Evolutionary conservation across 2,329 filamentous ascomycete genomes (phyloP).

Genomic region (Nemania abortiva): DNA sequence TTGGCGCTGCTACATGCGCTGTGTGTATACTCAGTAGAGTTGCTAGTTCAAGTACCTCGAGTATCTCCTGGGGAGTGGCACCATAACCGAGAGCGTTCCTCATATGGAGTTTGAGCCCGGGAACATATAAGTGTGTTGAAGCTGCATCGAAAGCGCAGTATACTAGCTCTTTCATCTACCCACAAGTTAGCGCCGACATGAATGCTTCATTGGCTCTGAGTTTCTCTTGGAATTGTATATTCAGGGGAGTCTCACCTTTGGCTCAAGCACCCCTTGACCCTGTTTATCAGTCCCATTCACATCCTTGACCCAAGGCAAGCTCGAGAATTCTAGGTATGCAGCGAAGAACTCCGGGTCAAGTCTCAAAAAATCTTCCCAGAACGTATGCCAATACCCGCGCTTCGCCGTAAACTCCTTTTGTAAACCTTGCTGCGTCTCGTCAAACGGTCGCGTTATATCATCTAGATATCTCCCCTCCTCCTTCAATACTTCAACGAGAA

Average conservation of each 20-base stretch:
- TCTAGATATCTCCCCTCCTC: conserved; percentile 54
- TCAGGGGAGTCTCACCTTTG: conserved; percentile 52
- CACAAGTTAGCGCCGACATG: not conserved
- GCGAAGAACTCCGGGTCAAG: conserved; percentile 62
- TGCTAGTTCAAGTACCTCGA: conserved; percentile 62
- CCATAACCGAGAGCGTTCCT: conserved; percentile 61
- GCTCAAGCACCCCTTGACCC: conserved; percentile 53
- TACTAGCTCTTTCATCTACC: conserved; percentile 58
- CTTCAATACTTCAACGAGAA: conserved; percentile 60
- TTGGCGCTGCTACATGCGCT: conserved; percentile 49
- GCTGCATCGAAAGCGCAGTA: conserved; percentile 63
- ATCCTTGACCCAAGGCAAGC: conserved; percentile 56
- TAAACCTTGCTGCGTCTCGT: conserved; percentile 53
- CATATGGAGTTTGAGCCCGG: conserved; percentile 62
- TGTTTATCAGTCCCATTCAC: conserved; percentile 36
- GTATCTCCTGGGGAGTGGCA: conserved; percentile 59
- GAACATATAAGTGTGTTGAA: conserved; percentile 60
- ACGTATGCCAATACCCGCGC: conserved; percentile 60
- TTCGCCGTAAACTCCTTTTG: conserved; percentile 59
- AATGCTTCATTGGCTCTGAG: not conserved
- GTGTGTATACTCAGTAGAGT: conserved; percentile 49
- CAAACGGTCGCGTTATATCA: conserved; percentile 52
- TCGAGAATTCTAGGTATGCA: conserved; percentile 60
- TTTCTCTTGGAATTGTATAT: not conserved
- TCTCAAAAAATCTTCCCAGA: conserved; percentile 59